Percentiles rank a stretch among this genome's conserved stretches.
phyloP scores from a whole-genome alignment of 176 grass and related monocot species.

The Oryza australiensis region DNA sequence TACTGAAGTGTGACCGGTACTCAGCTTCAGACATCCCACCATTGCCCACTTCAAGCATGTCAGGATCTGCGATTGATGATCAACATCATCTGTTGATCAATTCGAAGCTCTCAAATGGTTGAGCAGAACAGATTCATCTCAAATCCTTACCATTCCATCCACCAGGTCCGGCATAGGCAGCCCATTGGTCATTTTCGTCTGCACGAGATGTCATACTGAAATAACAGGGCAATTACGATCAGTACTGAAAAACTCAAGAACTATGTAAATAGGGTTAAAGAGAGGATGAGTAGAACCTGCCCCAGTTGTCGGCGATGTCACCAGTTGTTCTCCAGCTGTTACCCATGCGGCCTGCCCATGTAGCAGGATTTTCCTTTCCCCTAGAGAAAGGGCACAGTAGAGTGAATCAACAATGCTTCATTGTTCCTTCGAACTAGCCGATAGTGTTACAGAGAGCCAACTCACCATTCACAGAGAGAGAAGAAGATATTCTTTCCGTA shows the following conservation, averaged over 20 bases:
- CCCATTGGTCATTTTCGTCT: constrained; percentile 93
- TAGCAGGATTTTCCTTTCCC: constrained; percentile 78
- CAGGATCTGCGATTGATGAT: constrained; percentile 60
- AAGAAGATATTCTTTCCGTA: constrained; percentile 86
- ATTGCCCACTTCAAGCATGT: constrained; percentile 95
- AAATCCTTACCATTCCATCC: constrained; percentile 85
- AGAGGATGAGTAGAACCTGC: constrained; percentile 47
- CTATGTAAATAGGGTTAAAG: not conserved
- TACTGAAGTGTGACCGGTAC: constrained; percentile 96
- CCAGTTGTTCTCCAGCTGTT: constrained; percentile 99
- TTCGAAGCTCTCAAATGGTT: not conserved
- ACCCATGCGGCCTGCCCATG: constrained; percentile 72
- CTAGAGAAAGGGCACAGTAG: constrained; percentile 25
- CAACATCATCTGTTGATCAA: not conserved
- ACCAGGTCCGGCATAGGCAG: constrained; percentile 79
- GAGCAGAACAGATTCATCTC: not conserved
- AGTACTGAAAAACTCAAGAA: constrained; percentile 9
- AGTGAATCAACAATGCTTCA: not conserved
- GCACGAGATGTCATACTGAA: constrained; percentile 87
- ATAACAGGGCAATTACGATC: constrained; percentile 27
- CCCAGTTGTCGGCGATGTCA: constrained; percentile 85
- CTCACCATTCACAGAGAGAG: constrained; percentile 90
- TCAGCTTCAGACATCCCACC: constrained; percentile 84
- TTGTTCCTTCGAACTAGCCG: not conserved
- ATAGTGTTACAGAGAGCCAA: not conserved